Evolutionary conservation across 805 yeast species (phyloP).

Genomic region (Priceomyces haplophilus): DNA sequence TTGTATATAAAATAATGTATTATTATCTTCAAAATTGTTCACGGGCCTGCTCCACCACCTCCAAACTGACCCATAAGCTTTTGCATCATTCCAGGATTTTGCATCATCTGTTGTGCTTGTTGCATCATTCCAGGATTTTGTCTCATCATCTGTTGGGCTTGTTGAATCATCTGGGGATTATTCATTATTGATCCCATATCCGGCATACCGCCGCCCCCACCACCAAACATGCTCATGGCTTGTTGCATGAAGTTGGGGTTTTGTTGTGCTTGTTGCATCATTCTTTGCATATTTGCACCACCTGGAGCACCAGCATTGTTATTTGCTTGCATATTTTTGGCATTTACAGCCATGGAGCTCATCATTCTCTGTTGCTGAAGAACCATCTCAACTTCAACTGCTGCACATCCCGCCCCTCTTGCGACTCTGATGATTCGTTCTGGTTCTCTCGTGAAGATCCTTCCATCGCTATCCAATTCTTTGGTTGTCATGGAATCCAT

Average conservation of each 20-base stretch:
- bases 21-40: not conserved
- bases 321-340: slow-evolving; percentile 50
- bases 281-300: slow-evolving; percentile 47
- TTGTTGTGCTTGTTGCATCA: slow-evolving; percentile 55
- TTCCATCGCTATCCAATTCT: slow-evolving; percentile 89
- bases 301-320: slow-evolving; percentile 16
- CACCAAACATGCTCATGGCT: slow-evolving; percentile 61
- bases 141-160: slow-evolving; percentile 47
- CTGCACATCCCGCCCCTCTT: slow-evolving; percentile 89
- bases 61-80: slow-evolving; percentile 70
- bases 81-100: slow-evolving; percentile 68
- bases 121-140: slow-evolving; percentile 45
- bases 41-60: slow-evolving; percentile 29
- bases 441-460: slow-evolving; percentile 75
- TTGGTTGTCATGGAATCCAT: slow-evolving; percentile 94
- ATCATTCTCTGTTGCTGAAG: slow-evolving; percentile 88
- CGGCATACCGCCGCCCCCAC: slow-evolving; percentile 39
- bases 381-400: slow-evolving; percentile 89
- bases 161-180: slow-evolving; percentile 49
- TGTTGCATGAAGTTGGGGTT: slow-evolving; percentile 54
- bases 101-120: slow-evolving; percentile 44
- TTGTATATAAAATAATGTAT: slow-evolving; percentile 1
- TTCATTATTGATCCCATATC: slow-evolving; percentile 62
- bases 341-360: slow-evolving; percentile 85
- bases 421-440: slow-evolving; percentile 87